phyloP scores from a whole-genome alignment of 2,329 filamentous ascomycete genomes.

The Aspergillus melleus region DNA sequence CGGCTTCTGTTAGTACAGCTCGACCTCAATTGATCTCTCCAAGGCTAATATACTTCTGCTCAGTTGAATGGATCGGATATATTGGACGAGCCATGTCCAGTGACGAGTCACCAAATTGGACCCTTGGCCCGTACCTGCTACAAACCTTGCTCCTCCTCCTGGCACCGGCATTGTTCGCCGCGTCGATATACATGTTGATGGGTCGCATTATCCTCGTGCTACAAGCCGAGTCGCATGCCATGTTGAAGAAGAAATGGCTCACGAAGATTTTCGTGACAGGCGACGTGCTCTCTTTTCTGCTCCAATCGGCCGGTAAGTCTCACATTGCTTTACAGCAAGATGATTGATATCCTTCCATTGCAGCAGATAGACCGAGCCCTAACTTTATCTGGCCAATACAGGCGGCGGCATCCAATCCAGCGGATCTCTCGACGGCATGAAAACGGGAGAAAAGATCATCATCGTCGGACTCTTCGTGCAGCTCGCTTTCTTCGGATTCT shows the following conservation, averaged over 20 bases:
- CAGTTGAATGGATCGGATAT: conserved; percentile 48
- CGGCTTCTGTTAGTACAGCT: conserved; percentile 16
- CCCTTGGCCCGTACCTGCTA: conserved; percentile 29
- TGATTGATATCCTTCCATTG: neutral
- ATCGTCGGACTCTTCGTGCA: conserved; percentile 60
- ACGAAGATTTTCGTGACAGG: conserved; percentile 40
- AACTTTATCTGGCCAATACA: neutral
- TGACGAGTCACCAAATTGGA: conserved; percentile 9
- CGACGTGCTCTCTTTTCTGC: conserved; percentile 34
- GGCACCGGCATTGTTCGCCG: conserved; percentile 43
- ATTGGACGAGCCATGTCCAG: conserved; percentile 21
- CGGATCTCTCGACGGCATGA: conserved; percentile 8
- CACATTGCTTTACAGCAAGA: neutral
- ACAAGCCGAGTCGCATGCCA: conserved; percentile 31
- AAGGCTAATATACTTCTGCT: neutral
- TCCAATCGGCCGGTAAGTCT: conserved; percentile 29
- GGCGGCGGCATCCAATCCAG: conserved; percentile 20
- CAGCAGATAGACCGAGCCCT: neutral
- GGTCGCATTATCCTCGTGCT: conserved; percentile 38
- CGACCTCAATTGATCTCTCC: neutral
- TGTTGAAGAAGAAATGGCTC: conserved; percentile 36
- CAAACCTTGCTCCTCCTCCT: conserved; percentile 39
- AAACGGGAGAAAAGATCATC: conserved; percentile 44
- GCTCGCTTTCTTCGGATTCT: conserved; percentile 59
- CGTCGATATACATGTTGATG: conserved; percentile 42